A percentile compares a stretch with the other conserved stretches of the same genome.
Conservation (phyloP, 345 rosid species). For the Hypericum androsaemum region DNA sequence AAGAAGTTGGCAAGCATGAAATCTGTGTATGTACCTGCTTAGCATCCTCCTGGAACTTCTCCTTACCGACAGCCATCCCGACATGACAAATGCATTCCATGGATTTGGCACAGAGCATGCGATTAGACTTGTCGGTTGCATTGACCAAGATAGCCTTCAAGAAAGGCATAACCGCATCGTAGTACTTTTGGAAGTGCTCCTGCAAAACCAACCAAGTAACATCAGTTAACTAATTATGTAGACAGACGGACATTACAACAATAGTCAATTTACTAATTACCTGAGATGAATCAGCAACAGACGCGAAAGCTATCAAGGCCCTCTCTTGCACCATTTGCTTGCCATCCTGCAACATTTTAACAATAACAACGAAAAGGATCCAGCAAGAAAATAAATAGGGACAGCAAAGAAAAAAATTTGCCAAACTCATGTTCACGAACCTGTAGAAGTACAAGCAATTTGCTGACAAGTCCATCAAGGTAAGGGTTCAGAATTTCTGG, state of each 20-base stretch:
- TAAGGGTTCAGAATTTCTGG: slow-evolving; percentile 85
- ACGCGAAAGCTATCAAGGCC: slow-evolving; percentile 96
- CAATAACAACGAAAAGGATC: neutral
- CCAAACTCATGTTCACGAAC: slow-evolving; percentile 23
- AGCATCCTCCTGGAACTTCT: slow-evolving; percentile 90
- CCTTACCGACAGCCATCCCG: slow-evolving; percentile 99
- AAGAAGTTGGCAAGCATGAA: no score
- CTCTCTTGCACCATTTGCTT: slow-evolving; percentile 99
- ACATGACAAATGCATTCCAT: slow-evolving; percentile 99
- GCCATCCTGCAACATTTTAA: slow-evolving; percentile 52
- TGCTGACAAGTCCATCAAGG: slow-evolving; percentile 86
- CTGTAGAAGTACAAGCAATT: slow-evolving; percentile 89
- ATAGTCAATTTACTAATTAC: slow-evolving; percentile 24
- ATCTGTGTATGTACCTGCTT: slow-evolving; percentile 53
- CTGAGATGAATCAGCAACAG: slow-evolving; percentile 99
- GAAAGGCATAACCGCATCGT: slow-evolving; percentile 96
- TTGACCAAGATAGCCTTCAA: slow-evolving; percentile 84
- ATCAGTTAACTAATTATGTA: slow-evolving; percentile 4
- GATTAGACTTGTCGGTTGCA: slow-evolving; percentile 92
- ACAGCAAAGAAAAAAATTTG: neutral
- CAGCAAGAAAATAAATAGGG: no score
- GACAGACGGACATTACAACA: neutral
- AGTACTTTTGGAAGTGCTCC: slow-evolving; percentile 98
- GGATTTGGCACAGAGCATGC: slow-evolving; percentile 99
- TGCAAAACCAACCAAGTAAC: slow-evolving; percentile 24